These are phyloP conservation scores for Cyberlindnera maritima DNA, from an alignment of 805 yeast genomes.

Conservation along the genomic window DNA sequence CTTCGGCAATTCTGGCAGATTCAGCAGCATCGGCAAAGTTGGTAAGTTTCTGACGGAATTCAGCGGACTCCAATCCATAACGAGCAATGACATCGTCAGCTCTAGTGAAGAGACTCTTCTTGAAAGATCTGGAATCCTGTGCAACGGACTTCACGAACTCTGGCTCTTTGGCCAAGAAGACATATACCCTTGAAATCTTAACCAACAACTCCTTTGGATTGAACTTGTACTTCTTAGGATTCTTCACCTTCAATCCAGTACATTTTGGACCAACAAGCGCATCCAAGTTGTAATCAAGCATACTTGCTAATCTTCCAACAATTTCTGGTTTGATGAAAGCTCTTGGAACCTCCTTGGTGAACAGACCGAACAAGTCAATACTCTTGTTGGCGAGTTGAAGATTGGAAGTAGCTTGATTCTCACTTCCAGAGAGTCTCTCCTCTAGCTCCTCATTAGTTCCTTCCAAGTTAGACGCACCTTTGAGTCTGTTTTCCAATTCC, in stretches of 20 bases:
- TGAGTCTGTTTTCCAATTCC: constrained; percentile 52
- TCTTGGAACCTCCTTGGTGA: constrained; percentile 80
- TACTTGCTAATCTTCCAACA: constrained; percentile 91
- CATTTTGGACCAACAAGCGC: constrained; percentile 97
- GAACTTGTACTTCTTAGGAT: constrained; percentile 81
- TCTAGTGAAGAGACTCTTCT: constrained; percentile 58
- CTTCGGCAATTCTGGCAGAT: constrained; percentile 55
- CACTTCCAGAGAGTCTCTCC: constrained; percentile 57
- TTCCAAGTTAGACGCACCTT: constrained; percentile 30
- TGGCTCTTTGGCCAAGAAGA: constrained; percentile 61
- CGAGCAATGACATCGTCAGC: constrained; percentile 66
- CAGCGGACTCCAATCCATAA: constrained; percentile 48
- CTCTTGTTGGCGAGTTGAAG: constrained; percentile 84
- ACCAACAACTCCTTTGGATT: constrained; percentile 72
- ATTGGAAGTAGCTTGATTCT: constrained; percentile 74
- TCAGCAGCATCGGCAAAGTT: constrained; percentile 69
- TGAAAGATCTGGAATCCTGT: constrained; percentile 88
- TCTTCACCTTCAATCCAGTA: constrained; percentile 77
- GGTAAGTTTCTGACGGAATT: constrained; percentile 44
- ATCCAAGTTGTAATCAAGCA: constrained; percentile 88
- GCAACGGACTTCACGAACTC: constrained; percentile 80
- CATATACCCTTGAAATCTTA: constrained; percentile 70
- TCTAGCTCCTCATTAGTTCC: constrained; percentile 63
- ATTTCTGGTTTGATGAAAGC: constrained; percentile 87
- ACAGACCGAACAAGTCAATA: constrained; percentile 70